Base-by-base conservation (phyloP, 1,284 basidiomycete species). In the Malassezia pachydermatis region DNA sequence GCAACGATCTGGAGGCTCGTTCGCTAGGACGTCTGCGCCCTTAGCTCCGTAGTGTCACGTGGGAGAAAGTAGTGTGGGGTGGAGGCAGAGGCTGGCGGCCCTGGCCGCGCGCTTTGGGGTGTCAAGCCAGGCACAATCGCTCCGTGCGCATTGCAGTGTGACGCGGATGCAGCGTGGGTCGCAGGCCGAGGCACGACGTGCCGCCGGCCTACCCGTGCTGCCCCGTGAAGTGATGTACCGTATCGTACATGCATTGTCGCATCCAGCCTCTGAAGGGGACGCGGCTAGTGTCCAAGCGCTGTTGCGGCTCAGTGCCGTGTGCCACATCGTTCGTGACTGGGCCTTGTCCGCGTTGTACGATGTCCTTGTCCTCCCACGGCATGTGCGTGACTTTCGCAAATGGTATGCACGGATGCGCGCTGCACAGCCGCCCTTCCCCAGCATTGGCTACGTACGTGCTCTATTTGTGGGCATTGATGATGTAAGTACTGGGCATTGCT, bases 301-400 rank as follows among this genome's bases (percentile, higher is more conserved):
- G 36, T 24, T 59, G 10, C 57, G 59, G 1, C 56, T 67, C 28
- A 53, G 57, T 45, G 53, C 51, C 32, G 60, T 62, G 29, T 61
- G 52, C 22, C 44, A 49, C 13, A 25, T 58, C 22, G 48, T 62
- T 17, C 60, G 63, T 16, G 48, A 56, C 27, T 65, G 63, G 59
- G 59, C 66, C 1, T 45, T 67, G 8, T 41, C 54, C 2, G 58
- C 61, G 16, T 53, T 61, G 16, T 69, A 64, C 37, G 45, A 53
- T 23, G 48, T 65, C 25, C 42, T 70, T n/a, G 51, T 69, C 14
- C 52, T 68, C 8, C 67, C 66, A 23, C 53, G 67, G 10, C 61
- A 67, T 40, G 67, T 70, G 5, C 51, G 67, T 6, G 65, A 69
- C 17, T 70, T 70, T 41, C 57, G 65, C 28, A 60, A 60, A 35